Percentiles rank a stretch among this genome's conserved stretches.
Conservation (phyloP, 345 rosid genomes). For the Lenwebbia sp. region DNA sequence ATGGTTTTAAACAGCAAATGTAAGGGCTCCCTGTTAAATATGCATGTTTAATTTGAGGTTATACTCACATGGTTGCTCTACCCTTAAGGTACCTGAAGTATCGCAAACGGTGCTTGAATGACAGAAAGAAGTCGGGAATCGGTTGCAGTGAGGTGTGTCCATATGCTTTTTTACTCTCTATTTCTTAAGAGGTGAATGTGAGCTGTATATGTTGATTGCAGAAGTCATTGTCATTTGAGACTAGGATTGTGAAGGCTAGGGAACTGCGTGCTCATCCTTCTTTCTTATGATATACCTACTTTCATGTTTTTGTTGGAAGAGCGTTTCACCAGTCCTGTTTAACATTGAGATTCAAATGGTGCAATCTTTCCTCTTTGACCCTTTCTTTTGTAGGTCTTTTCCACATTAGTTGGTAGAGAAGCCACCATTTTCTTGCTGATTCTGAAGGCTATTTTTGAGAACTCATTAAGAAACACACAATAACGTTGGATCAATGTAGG, state of each 20-base stretch:
- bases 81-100: constrained; percentile 74
- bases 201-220: background rate
- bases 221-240: background rate
- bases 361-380: background rate
- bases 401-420: background rate
- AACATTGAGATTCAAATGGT: background rate
- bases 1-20: constrained; percentile 95
- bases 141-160: constrained; percentile 87
- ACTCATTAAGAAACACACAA: background rate
- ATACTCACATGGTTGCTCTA: constrained; percentile 12
- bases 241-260: background rate
- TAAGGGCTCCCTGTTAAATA: constrained; percentile 24
- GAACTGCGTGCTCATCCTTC: background rate
- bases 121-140: constrained; percentile 80
- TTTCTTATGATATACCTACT: background rate
- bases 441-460: background rate
- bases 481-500: background rate
- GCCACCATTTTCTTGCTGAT: background rate
- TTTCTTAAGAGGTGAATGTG: background rate
- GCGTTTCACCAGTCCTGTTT: background rate
- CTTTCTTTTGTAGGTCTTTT: background rate
- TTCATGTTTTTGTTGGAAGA: background rate
- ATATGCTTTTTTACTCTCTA: constrained; percentile 1
- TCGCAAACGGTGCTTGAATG: constrained; percentile 83
- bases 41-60: background rate